phyloP scores from a whole-genome alignment of 2,329 filamentous ascomycete genomes.

The Raffaelea ambrosiae region DNA sequence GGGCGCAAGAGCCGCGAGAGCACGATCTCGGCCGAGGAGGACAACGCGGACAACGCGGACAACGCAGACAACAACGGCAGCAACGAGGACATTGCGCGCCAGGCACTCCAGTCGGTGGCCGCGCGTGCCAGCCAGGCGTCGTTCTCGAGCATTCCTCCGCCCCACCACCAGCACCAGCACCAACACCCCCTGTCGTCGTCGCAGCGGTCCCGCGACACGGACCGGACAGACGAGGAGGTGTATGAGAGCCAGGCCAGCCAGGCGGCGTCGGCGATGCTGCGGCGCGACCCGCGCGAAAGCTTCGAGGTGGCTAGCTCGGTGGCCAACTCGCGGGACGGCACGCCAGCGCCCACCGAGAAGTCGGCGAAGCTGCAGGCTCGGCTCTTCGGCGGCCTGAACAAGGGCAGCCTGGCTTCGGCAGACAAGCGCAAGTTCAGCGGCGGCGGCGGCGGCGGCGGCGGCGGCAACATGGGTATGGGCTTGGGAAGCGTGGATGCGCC shows the following conservation, averaged over 20 bases:
- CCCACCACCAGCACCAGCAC: not conserved
- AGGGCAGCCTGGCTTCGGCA: conserved; percentile 20
- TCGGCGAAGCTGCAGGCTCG: conserved; percentile 42
- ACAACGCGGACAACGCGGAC: not conserved
- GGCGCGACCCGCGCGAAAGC: conserved; percentile 46
- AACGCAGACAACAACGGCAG: not conserved
- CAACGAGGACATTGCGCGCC: conserved; percentile 47
- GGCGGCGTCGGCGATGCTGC: conserved; percentile 66
- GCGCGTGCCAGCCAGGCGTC: conserved; percentile 10
- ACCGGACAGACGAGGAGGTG: conserved; percentile 37
- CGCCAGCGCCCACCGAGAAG: conserved; percentile 34
- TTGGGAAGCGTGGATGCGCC: conserved; percentile 18
- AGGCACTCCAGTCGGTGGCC: conserved; percentile 44
- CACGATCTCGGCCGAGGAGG: conserved; percentile 65
- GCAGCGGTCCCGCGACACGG: conserved; percentile 14
- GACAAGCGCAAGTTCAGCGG: conserved; percentile 46
- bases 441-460: conserved; percentile 17
- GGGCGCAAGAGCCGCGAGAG: conserved; percentile 70
- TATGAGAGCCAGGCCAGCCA: conserved; percentile 71
- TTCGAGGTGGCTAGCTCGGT: conserved; percentile 39
- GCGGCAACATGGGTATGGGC: conserved; percentile 16
- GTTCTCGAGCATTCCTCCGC: not conserved
- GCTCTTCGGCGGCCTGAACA: conserved; percentile 36
- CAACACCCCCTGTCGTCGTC: conserved; percentile 12
- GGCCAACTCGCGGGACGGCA: conserved; percentile 32